phyloP scores from a whole-genome alignment of 2,329 filamentous ascomycete species.

The Trematosphaeria pertusa region DNA sequence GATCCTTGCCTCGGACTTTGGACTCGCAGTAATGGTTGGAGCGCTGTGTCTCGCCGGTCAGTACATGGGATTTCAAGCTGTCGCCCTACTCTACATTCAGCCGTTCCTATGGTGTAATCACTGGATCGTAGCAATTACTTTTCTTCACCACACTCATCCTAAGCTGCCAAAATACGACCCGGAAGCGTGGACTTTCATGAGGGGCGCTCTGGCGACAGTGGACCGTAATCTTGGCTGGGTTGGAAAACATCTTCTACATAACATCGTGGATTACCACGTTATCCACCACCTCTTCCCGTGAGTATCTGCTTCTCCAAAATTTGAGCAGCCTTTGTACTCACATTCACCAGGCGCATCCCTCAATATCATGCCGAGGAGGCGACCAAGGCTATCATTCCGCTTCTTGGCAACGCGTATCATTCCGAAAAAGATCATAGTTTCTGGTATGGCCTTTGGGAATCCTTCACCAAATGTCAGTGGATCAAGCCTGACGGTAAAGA shows the following conservation, averaged over 20 bases:
- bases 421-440: conserved; percentile 26
- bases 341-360: conserved; percentile 28
- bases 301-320: conserved; percentile 4
- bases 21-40: conserved; percentile 62
- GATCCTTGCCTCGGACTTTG: conserved; percentile 67
- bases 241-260: conserved; percentile 70
- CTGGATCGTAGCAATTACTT: conserved; percentile 78
- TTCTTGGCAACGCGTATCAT: conserved; percentile 34
- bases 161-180: conserved; percentile 65
- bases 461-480: conserved; percentile 31
- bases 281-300: conserved; percentile 67
- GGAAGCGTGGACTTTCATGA: conserved; percentile 67
- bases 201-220: conserved; percentile 68
- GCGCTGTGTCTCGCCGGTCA: conserved; percentile 61
- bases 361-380: conserved; percentile 38
- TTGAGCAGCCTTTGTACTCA: conserved; percentile 10
- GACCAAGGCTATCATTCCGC: conserved; percentile 28
- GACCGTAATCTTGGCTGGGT: conserved; percentile 71
- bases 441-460: conserved; percentile 27
- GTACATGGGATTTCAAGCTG: conserved; percentile 63
- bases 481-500: conserved; percentile 20
- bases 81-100: conserved; percentile 66
- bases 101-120: conserved; percentile 76
- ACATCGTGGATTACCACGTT: conserved; percentile 70
- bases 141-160: conserved; percentile 74